Conservation (phyloP, 345 rosid genomes). For the Hypericum perforatum region DNA sequence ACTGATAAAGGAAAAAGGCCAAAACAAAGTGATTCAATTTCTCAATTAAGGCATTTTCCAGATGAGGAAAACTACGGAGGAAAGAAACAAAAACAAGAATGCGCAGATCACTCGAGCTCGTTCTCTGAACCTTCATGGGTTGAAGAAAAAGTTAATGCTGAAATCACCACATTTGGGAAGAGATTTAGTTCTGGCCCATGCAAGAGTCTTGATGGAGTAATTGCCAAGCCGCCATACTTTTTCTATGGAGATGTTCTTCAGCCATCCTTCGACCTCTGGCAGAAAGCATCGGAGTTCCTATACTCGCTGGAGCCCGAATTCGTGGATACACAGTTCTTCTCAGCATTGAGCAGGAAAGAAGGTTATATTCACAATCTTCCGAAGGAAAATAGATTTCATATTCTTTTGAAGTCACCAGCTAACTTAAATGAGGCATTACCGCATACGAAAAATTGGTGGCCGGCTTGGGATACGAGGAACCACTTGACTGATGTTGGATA, state of each 20-base stretch:
- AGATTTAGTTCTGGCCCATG: conserved; percentile 32
- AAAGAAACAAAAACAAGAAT: conserved; percentile 49
- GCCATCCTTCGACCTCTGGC: conserved; percentile 39
- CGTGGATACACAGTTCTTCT: conserved; percentile 49
- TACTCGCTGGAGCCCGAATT: conserved; percentile 59
- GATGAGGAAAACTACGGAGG: conserved; percentile 32
- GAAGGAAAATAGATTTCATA: conserved; percentile 37
- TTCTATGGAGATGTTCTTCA: conserved; percentile 58
- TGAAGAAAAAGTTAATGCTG: conserved; percentile 37
- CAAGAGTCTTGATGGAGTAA: conserved; percentile 31
- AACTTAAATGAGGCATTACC: conserved; percentile 63
- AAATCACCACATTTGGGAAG: conserved; percentile 11
- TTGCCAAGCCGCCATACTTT: conserved; percentile 65
- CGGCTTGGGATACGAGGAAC: conserved; percentile 86
- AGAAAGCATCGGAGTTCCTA: conserved; percentile 57
- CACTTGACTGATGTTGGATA: conserved; percentile 36
- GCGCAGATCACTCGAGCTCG: conserved; percentile 32
- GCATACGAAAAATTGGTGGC: conserved; percentile 74
- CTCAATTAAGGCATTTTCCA: conserved; percentile 14
- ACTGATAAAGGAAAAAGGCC: conserved; percentile 51
- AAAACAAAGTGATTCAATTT: conserved; percentile 39
- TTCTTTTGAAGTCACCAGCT: conserved; percentile 44
- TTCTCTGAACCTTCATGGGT: conserved; percentile 29
- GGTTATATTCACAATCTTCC: conserved; percentile 90
- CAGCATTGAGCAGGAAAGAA: conserved; percentile 68